Evolutionary conservation across 1,139 yeast genomes (phyloP).

Genomic region (Candida labiduridarum): DNA sequence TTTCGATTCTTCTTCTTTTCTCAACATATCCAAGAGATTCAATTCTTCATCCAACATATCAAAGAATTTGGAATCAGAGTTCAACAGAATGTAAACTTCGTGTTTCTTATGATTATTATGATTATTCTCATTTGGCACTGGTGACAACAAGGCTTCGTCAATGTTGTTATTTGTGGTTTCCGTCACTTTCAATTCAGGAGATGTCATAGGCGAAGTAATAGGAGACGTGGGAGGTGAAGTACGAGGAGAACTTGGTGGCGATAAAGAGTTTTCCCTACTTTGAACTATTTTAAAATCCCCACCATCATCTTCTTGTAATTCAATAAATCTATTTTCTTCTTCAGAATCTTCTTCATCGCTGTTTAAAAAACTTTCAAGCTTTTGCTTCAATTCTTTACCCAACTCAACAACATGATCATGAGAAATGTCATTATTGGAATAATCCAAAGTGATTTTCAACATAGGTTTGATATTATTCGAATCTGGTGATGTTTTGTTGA

Average conservation of each 20-base stretch:
- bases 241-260: conserved; percentile 15
- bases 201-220: not conserved
- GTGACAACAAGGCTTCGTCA: conserved; percentile 9
- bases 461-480: conserved; percentile 34
- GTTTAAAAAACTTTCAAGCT: conserved; percentile 31
- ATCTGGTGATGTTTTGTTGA: conserved; percentile 30
- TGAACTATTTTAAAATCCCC: conserved; percentile 15
- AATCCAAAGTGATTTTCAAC: conserved; percentile 42
- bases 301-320: conserved; percentile 19
- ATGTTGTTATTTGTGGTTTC: conserved; percentile 5
- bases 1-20: conserved; percentile 45
- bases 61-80: conserved; percentile 56
- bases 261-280: conserved; percentile 17
- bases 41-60: conserved; percentile 60
- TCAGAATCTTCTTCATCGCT: conserved; percentile 17
- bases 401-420: conserved; percentile 41
- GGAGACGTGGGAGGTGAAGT: conserved; percentile 8
- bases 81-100: conserved; percentile 41
- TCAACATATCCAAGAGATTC: conserved; percentile 49
- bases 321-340: conserved; percentile 18
- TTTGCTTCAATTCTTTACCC: conserved; percentile 33
- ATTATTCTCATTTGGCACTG: not conserved
- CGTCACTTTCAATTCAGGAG: conserved; percentile 4
- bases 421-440: conserved; percentile 30
- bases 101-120: conserved; percentile 8